Evolutionary conservation across 768 basidiomycete genomes (phyloP).

Genomic region (Clavulina sp.): DNA sequence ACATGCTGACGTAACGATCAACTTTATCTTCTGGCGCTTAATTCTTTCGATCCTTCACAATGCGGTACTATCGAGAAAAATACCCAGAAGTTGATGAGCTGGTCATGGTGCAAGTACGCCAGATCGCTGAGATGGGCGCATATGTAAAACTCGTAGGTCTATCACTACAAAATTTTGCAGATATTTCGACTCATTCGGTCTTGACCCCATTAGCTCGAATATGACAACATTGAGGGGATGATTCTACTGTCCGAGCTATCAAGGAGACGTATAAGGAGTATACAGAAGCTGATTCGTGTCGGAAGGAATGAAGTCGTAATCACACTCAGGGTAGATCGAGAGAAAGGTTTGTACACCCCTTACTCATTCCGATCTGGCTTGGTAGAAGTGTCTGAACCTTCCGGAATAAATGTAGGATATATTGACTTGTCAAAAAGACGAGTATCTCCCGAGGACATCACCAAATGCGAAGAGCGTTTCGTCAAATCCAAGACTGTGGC

Average conservation of each 20-base stretch:
- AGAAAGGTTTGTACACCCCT: conserved; percentile 50
- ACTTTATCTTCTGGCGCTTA: background rate
- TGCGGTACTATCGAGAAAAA: conserved; percentile 87
- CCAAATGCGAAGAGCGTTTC: conserved; percentile 96
- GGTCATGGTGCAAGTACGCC: conserved; percentile 98
- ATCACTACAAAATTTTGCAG: background rate
- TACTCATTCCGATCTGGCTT: background rate
- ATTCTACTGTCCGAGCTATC: conserved; percentile 97
- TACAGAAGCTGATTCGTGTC: conserved; percentile 94
- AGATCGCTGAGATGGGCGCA: conserved; percentile 99
- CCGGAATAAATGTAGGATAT: conserved; percentile 42
- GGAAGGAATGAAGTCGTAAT: conserved; percentile 98
- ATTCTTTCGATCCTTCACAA: conserved; percentile 17
- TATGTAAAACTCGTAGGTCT: conserved; percentile 85
- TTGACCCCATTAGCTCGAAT: conserved; percentile 56
- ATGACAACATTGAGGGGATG: conserved; percentile 99
- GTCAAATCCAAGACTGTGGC: conserved; percentile 96
- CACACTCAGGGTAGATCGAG: conserved; percentile 93
- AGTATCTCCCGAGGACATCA: conserved; percentile 94
- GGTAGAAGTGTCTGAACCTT: background rate
- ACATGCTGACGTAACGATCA: too few relatives aligned
- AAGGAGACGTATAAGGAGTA: conserved; percentile 84
- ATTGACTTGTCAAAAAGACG: conserved; percentile 98
- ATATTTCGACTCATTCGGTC: background rate
- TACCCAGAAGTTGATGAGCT: conserved; percentile 96